Evolutionary conservation across 2,329 filamentous ascomycete species (phyloP).

Genomic region (Gremmenia infestans): DNA sequence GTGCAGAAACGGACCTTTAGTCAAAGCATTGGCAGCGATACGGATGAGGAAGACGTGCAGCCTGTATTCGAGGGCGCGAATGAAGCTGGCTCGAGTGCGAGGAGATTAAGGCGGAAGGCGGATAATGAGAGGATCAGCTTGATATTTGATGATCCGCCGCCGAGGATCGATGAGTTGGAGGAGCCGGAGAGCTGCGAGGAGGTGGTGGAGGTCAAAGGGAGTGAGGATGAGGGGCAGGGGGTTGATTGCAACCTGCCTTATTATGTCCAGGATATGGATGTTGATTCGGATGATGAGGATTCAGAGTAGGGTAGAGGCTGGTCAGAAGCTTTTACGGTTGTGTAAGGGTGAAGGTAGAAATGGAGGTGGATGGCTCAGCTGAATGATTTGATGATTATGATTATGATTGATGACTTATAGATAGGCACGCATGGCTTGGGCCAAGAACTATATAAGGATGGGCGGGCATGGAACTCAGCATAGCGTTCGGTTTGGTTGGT

Average conservation of each 20-base stretch:
- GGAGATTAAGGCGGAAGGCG: slow-evolving; percentile 29
- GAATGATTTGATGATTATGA: slow-evolving; percentile 12
- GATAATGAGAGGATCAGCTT: slow-evolving; percentile 27
- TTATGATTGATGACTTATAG: slow-evolving; percentile 6
- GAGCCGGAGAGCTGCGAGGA: slow-evolving; percentile 32
- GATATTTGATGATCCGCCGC: slow-evolving; percentile 32
- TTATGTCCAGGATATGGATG: slow-evolving; percentile 29
- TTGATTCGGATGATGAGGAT: slow-evolving; percentile 24
- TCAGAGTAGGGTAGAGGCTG: slow-evolving; percentile 1
- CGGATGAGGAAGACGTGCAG: slow-evolving; percentile 31
- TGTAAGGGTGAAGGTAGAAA: neutral
- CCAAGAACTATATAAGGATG: slow-evolving; percentile 15
- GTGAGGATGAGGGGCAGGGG: slow-evolving; percentile 14
- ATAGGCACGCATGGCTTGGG: slow-evolving; percentile 2
- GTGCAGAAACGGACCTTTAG: slow-evolving; percentile 30
- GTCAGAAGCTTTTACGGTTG: slow-evolving; percentile 4
- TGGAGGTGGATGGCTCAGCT: neutral
- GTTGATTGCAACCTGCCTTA: slow-evolving; percentile 26
- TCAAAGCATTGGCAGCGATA: slow-evolving; percentile 28
- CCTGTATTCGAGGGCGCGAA: slow-evolving; percentile 27
- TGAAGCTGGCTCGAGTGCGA: slow-evolving; percentile 29
- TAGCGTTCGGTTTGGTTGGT: slow-evolving; percentile 5
- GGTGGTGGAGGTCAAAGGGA: slow-evolving; percentile 22
- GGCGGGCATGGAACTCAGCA: slow-evolving; percentile 13
- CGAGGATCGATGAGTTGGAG: slow-evolving; percentile 30